phyloP scores from a whole-genome alignment of 1,284 basidiomycete species.

The Cryptococcus sp. region DNA sequence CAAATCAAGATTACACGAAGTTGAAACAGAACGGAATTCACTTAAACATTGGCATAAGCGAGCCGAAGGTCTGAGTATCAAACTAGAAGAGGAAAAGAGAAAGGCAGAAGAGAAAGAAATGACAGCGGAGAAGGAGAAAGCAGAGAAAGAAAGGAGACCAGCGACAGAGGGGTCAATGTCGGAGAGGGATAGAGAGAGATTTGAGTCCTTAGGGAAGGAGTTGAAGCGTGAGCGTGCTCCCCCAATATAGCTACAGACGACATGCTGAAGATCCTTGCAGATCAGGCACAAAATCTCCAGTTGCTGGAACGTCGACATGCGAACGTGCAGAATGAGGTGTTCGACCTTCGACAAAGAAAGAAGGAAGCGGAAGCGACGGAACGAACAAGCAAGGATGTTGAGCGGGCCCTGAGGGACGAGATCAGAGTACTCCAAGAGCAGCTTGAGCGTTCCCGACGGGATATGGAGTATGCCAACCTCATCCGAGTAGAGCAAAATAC shows the following conservation, averaged over 20 bases:
- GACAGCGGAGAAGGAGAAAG: constrained; percentile 12
- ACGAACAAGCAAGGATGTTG: constrained; percentile 24
- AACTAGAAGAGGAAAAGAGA: constrained; percentile 39
- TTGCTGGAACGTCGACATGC: constrained; percentile 30
- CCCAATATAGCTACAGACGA: background rate
- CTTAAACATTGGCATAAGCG: constrained; percentile 30
- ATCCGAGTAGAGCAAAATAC: background rate
- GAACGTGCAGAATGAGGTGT: constrained; percentile 31
- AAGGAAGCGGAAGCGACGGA: constrained; percentile 37
- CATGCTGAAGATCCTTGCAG: constrained; percentile 8
- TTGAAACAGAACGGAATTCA: constrained; percentile 26
- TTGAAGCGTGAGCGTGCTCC: constrained; percentile 31
- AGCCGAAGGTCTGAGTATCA: constrained; percentile 34
- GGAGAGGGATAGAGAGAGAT: constrained; percentile 21
- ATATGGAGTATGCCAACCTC: constrained; percentile 40
- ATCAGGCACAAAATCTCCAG: constrained; percentile 34
- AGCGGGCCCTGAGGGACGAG: constrained; percentile 32
- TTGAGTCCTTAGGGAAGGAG: constrained; percentile 30
- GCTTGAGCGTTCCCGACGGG: constrained; percentile 37
- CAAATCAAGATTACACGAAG: constrained; percentile 19
- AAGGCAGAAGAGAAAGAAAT: constrained; percentile 17
- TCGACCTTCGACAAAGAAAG: constrained; percentile 34
- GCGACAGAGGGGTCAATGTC: constrained; percentile 15
- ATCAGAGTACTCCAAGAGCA: constrained; percentile 33
- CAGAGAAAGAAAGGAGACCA: constrained; percentile 16